Base-by-base conservation (phyloP, 768 basidiomycete genomes). In the Phylloporus arenicola region DNA sequence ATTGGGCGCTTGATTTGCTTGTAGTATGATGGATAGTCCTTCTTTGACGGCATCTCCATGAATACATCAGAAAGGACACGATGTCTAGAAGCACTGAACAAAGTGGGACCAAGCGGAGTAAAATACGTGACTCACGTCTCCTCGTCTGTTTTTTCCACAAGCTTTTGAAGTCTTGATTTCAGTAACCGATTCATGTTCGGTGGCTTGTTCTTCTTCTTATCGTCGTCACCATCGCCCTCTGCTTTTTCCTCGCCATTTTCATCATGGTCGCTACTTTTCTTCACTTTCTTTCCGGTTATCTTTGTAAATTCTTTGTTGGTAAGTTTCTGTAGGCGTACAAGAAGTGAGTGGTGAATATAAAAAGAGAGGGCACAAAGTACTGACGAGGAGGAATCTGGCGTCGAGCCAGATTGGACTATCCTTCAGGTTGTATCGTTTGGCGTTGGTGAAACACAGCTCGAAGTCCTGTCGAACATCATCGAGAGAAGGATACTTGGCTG, bases 1-100 rank as follows among this genome's bases (percentile, higher is more conserved):
- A 84, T 85, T 0, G 89, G 89, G 29, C 78, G 78, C 68, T 85
- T 82, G 58, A 93, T 92, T 48, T 80, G 70, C 59, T 81, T 81
- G 68, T 92, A 92, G 61, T 93, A 93, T 12, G 76, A 69, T 0
- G 90, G 77, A 81, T 88, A 93, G 4, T 78, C 72, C 59, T 88
- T 90, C 65, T 79, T 85, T 25, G 79, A 81, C 2, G 92, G 92
- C 39, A 94, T 72, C 42, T 87, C 84, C 83, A 89, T 86, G 72
- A 96, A 96, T 55, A 84, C 84, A 3, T 72, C 75, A 13, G 84
- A 84, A 37, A 88, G 65, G 16, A 79, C 67, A 31, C 82, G 83
- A 38, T 86, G 88, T 33, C 86, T 90, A 57, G 14, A 45, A 22
- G 29, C 1, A 42, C 19, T 17, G 22, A 52, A 35, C 20, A 50